Base-by-base conservation (phyloP, 257 asterid species). In the Lycium barbarum region DNA sequence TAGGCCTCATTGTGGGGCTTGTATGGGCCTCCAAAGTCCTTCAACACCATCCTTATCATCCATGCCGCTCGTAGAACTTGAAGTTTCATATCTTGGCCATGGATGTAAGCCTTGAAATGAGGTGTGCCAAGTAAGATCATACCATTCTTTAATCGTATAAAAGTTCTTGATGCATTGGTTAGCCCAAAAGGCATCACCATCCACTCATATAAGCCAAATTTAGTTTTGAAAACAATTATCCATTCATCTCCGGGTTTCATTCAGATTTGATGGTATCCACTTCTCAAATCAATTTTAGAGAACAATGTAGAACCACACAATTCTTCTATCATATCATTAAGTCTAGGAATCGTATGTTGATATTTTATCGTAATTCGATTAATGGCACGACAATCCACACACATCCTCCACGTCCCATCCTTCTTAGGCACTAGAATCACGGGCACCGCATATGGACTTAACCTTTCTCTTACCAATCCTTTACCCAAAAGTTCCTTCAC, bases 251-350 rank as follows among this genome's bases (percentile, higher is more conserved):
- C 38, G 14, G n/a, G 4, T 43, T 13, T 73, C 5, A 82, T 45
- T 9, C 63, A 12, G 6, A 49, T 43, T 45, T 82, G 26, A 40
- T 65, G 85, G n/a, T 65, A 49, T 17, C 79, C 20, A 55, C 59
- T 55, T 18, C 36, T 73, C 47, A 87, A 79, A 6, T 88, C 83
- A 86, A 80, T 83, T 36, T 63, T 71, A 53, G 14, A 54, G 7
- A 62, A 36, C 15, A 22, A 83, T 80, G 2, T 90, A 85, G 61
- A 62, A 63, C 79, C 66, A 90, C 81, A 87, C 10, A 74, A 38
- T 74, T 74, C n/a, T 18, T 74, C 35, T 13, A 74, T 6, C 43
- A 51, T 74, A 45, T 74, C 61, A 13, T 74, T 1, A 14, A 74
- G 58, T 26, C 36, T n/a, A 13, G 81, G 81, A 17, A 74, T 38